Evolutionary conservation across 257 asterid genomes (phyloP).

Genomic region (Solanum pimpinellifolium): DNA sequence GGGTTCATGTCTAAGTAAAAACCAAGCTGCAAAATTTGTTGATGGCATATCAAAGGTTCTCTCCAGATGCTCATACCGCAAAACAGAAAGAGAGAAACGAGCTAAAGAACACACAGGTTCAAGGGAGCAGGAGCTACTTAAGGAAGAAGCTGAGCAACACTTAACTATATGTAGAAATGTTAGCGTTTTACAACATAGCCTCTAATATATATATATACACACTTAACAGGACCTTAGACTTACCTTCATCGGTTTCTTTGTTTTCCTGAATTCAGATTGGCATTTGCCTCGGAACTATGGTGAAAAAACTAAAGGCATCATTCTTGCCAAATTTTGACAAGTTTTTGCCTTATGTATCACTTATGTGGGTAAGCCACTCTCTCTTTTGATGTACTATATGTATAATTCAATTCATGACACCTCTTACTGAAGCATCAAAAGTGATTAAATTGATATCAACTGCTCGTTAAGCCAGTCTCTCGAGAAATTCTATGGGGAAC

Average conservation of each 20-base stretch:
- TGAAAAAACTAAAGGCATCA: background rate
- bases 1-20: background rate
- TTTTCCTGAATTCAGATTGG: background rate
- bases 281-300: background rate
- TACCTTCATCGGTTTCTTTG: background rate
- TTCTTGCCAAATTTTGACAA: background rate
- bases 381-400: background rate
- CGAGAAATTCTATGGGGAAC: background rate
- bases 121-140: background rate
- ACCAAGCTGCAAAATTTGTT: background rate
- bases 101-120: background rate
- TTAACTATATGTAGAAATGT: background rate
- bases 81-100: background rate
- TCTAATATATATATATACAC: background rate
- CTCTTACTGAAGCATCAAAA: background rate
- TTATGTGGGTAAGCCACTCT: background rate
- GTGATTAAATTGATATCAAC: background rate
- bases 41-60: background rate
- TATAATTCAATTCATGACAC: background rate
- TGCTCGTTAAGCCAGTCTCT: background rate
- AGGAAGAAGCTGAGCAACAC: background rate
- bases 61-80: background rate
- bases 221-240: background rate
- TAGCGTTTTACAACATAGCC: background rate
- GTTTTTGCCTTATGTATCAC: background rate